Base-by-base conservation (phyloP, 305 asterid species). In the Andrographis paniculata region DNA sequence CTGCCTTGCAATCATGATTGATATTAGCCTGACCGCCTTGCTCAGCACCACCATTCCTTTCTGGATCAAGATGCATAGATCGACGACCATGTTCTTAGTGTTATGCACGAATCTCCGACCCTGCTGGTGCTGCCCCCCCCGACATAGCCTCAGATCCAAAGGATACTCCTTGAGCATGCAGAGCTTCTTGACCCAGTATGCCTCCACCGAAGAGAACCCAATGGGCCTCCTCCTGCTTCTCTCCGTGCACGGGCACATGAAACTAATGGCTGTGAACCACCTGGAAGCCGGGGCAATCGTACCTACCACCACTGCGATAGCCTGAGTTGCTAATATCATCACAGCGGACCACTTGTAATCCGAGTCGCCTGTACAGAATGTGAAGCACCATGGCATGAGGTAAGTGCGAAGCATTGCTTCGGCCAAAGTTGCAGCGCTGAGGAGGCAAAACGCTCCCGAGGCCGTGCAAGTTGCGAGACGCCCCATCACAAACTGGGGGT, bases 341-440 rank as follows among this genome's bases (percentile, higher is more conserved):
- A 59, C 61, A 13, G 70, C 66, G 2, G 95, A 79, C 95, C 97
- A 88, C 73, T 72, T 77, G 72, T 79, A 88, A 61, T 81, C 97
- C 10, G 95, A 81, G 3, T 71, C 74, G 1, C 95, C 94, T 5
- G 19, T 45, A 31, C 97, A 87, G 46, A 87, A 87, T 9, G 31
- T 68, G 70, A 80, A 77, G 56, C 60, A 20, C 64, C 66, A 11
- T 0, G 83, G 93, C 55, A 62, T 67, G 23, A 87, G 46, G 62
- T 73, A 77, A 48, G 69, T 62, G 1, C 79, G 80, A 33, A 87
- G 65, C 52, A 77, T 56, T 17, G 88, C 97, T 56, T 73, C 92
- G 1, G 74, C 86, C 19, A 80, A 61, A 45, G 61, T 60, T 14
- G 55, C 55, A 0, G 89, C 67, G 55, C 77, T 65, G 19, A 84